These are phyloP conservation scores for Guyanaporus albipodus DNA, from an alignment of 768 basidiomycete species.

Conservation along the genomic window DNA sequence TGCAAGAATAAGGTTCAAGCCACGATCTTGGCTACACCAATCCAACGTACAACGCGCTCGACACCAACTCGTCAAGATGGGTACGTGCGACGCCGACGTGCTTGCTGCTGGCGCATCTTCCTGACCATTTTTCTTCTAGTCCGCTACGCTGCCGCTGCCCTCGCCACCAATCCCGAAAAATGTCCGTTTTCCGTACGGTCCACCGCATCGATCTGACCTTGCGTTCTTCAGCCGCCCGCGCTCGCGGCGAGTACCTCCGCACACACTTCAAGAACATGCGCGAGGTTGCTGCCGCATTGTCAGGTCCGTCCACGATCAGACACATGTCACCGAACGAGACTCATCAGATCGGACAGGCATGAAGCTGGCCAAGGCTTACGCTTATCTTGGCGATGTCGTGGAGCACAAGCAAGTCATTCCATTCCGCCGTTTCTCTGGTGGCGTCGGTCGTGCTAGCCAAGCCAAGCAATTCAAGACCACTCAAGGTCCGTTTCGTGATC, in stretches of 20 bases:
- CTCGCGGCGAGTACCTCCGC: conserved; percentile 95
- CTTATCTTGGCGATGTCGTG: conserved; percentile 88
- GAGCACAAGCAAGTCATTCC: conserved; percentile 98
- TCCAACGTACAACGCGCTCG: conserved; percentile 37
- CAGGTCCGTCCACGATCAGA: conserved; percentile 51
- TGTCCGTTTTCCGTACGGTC: conserved; percentile 47
- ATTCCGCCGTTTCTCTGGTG: conserved; percentile 92
- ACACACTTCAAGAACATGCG: conserved; percentile 99
- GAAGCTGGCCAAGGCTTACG: conserved; percentile 91
- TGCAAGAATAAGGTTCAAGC: conserved; percentile 32
- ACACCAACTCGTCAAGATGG: conserved; percentile 58
- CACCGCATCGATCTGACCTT: conserved; percentile 6
- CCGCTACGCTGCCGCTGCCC: conserved; percentile 88
- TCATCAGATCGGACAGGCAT: conserved; percentile 52
- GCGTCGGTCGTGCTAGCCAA: conserved; percentile 91
- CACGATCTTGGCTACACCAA: conserved; percentile 46
- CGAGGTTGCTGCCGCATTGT: conserved; percentile 93
- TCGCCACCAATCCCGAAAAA: conserved; percentile 93
- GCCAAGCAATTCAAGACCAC: conserved; percentile 96
- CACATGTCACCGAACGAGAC: not conserved
- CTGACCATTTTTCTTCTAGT: conserved; percentile 44
- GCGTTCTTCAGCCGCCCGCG: conserved; percentile 67
- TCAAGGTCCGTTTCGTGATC: conserved; percentile 62
- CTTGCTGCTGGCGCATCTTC: conserved; percentile 3
- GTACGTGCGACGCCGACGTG: conserved; percentile 42